Conservation (phyloP, 2,329 filamentous ascomycete species). For the Endoconidiophora laricicola region DNA sequence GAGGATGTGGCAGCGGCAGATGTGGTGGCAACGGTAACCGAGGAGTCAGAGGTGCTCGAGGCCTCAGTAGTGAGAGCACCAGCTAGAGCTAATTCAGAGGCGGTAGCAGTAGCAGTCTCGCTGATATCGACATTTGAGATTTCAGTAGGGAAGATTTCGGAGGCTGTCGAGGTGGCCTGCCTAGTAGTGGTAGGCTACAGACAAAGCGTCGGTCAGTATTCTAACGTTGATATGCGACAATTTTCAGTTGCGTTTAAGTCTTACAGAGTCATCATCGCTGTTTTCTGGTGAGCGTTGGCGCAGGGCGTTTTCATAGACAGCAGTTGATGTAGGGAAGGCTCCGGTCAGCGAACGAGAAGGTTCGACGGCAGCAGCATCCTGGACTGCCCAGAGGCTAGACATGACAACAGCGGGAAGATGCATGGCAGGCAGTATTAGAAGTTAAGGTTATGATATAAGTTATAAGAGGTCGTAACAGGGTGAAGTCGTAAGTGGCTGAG, state of each 20-base stretch:
- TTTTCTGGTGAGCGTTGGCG: too few species aligned
- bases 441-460: too few species aligned
- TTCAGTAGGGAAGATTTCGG: slow-evolving; percentile 7
- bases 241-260: neutral
- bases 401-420: neutral
- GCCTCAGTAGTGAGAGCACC: slow-evolving; percentile 14
- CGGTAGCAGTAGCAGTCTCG: slow-evolving; percentile 17
- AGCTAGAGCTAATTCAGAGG: slow-evolving; percentile 8
- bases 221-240: too few species aligned
- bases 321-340: neutral
- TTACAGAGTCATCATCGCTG: neutral
- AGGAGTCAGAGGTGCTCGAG: slow-evolving; percentile 14
- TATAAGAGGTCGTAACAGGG: too few species aligned
- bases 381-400: neutral
- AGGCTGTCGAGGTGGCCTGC: neutral
- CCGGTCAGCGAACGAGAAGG: neutral
- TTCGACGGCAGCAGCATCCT: neutral
- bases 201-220: neutral
- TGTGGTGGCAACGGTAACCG: slow-evolving; percentile 6
- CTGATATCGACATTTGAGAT: slow-evolving; percentile 13
- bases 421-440: neutral
- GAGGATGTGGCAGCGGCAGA: slow-evolving; percentile 14
- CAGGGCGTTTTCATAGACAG: too few species aligned
- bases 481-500: too few species aligned
- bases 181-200: neutral